phyloP scores from a whole-genome alignment of 352 stramenopile genomes.

The Blastocystis hominis region DNA sequence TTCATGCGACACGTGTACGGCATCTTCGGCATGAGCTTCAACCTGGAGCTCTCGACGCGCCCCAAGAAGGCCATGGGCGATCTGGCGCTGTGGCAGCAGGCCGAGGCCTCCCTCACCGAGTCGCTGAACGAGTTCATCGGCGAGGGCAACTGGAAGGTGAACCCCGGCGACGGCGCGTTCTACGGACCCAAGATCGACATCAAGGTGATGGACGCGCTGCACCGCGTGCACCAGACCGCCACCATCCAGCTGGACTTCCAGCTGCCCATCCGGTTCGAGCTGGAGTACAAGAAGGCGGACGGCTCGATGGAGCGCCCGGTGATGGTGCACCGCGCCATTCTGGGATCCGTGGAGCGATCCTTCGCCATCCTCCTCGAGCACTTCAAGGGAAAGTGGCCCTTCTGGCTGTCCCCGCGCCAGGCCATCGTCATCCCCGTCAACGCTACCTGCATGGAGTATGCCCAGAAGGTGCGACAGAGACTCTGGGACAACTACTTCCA shows the following conservation, averaged over 20 bases:
- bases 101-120: slow-evolving; percentile 71
- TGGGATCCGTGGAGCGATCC: slow-evolving; percentile 91
- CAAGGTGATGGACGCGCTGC: slow-evolving; percentile 88
- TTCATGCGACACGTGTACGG: slow-evolving; percentile 97
- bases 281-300: slow-evolving; percentile 74
- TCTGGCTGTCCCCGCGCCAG: slow-evolving; percentile 90
- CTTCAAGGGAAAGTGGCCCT: slow-evolving; percentile 92
- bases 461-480: slow-evolving; percentile 59
- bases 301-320: slow-evolving; percentile 70
- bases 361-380: slow-evolving; percentile 94
- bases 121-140: slow-evolving; percentile 86
- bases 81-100: slow-evolving; percentile 78
- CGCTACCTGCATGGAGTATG: slow-evolving; percentile 83
- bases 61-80: slow-evolving; percentile 90
- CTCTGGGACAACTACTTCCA: slow-evolving; percentile 76
- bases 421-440: slow-evolving; percentile 88
- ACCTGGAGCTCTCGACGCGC: slow-evolving; percentile 87
- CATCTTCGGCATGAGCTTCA: slow-evolving; percentile 91
- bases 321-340: slow-evolving; percentile 93
- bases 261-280: slow-evolving; percentile 91
- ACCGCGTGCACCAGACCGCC: slow-evolving; percentile 90
- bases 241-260: slow-evolving; percentile 97
- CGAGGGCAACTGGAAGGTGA: slow-evolving; percentile 85
- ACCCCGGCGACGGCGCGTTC: slow-evolving; percentile 92
- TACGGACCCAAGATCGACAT: slow-evolving; percentile 99